Base-by-base conservation (phyloP, 371 early-diverging fungal genomes). In the Choanephora cucurbitarum region DNA sequence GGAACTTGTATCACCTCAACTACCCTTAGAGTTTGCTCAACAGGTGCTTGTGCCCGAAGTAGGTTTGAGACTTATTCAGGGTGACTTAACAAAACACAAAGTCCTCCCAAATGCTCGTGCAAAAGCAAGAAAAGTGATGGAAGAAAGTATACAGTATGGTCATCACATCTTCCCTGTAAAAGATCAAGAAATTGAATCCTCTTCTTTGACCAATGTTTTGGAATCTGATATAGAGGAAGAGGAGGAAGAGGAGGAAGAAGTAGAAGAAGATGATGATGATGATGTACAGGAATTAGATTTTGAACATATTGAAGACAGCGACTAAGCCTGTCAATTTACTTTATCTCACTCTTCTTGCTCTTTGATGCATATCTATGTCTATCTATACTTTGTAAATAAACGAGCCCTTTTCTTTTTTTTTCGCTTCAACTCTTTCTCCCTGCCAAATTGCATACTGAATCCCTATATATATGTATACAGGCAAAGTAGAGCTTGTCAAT, bases 21-120 rank as follows among this genome's bases (percentile, higher is more conserved):
- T 62, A 37, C 79, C 81, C 0, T 28, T 75, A 37, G 85, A 85
- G 43, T 85, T 68, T 49, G 40, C 83, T 33, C 84, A 85, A 33
- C 76, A 83, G 32, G 81, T 85, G 1, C 58, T 85, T 0, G 66
- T 83, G 0, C 85, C 85, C 0, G 85, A 85, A 55, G 64, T 70
- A 0, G 82, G 78, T 0, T 44, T 69, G 22, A 62, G 82, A 11
- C 53, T 83, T 13, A 85, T 85, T 31, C 56, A 57, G 0, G 60
- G 75, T 48, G 85, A 85, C 46, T 5, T 59, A 11, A 13, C 44
- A 5, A 19, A 24, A 34, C 42, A 43, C 15, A 21, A 13, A 11
- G n/a, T 37, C 9, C 0, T 39, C 3, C 0, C 42, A 0, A 40
- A 58, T 15, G 11, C 33, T 4, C 59, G 31, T 8, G 31, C 23